Evolutionary conservation across 495 filamentous ascomycete species (phyloP).

Genomic region (Xylaria curta): DNA sequence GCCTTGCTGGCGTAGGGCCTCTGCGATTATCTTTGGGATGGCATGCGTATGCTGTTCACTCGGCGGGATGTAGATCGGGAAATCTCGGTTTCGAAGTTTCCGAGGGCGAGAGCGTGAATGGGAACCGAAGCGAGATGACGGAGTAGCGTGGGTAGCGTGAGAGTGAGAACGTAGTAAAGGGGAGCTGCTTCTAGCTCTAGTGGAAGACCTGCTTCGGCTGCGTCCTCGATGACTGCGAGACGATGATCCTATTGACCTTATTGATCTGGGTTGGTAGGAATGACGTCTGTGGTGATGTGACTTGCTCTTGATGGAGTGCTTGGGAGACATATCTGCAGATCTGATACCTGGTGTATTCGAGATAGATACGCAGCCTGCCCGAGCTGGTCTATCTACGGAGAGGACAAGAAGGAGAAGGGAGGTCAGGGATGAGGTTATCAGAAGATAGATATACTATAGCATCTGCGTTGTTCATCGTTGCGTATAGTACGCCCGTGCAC

Average conservation of each 20-base stretch:
- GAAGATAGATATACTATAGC: constrained; percentile 6
- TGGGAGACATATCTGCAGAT: constrained; percentile 15
- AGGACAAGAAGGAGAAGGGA: background rate
- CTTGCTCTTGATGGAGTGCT: constrained; percentile 3
- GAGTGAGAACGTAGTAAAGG: background rate
- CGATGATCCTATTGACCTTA: background rate
- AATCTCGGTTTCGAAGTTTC: background rate
- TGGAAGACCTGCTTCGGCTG: constrained; percentile 14
- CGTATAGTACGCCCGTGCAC: background rate
- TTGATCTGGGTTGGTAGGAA: background rate
- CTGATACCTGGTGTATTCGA: background rate
- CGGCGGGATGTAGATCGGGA: constrained; percentile 20
- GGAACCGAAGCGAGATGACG: background rate
- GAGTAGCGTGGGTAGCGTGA: background rate
- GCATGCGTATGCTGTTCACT: background rate
- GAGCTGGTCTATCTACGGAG: background rate
- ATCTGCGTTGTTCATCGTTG: background rate
- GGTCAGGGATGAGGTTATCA: background rate
- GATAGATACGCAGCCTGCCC: background rate
- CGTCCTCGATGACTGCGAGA: constrained; percentile 10
- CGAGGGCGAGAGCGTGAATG: constrained; percentile 15
- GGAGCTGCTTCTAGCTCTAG: constrained; percentile 19
- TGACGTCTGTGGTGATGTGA: constrained; percentile 8
- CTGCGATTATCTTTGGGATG: constrained; percentile 12
- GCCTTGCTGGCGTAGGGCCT: constrained; percentile 2